Evolutionary conservation across 768 basidiomycete species (phyloP).

Genomic region (Leccinum subgranulosum): DNA sequence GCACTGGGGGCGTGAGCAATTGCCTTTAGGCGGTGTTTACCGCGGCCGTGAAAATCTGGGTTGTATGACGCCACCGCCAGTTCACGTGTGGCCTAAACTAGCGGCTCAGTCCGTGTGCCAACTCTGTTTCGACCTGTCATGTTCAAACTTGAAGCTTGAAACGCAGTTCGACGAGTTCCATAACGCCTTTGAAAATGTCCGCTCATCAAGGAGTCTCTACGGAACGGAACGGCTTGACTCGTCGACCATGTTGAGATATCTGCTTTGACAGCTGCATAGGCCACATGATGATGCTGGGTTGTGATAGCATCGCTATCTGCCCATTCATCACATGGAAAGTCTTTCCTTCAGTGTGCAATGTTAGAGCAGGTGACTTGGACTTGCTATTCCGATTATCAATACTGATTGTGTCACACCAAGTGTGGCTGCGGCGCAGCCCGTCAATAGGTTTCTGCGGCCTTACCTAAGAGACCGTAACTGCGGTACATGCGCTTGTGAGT

Average conservation of each 20-base stretch:
- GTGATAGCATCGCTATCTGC: neutral
- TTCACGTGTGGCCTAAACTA: neutral
- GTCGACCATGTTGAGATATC: neutral
- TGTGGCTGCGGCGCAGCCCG: neutral
- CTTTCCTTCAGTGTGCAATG: neutral
- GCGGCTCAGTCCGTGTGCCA: neutral
- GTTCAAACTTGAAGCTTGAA: neutral
- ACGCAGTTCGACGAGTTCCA: neutral
- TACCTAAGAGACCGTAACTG: neutral
- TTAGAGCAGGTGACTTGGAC: neutral
- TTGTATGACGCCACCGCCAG: neutral
- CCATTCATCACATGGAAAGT: neutral
- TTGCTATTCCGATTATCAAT: too few relatives aligned
- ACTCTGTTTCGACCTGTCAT: neutral
- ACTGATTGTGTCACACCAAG: neutral
- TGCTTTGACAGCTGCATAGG: neutral
- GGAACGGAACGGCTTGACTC: neutral
- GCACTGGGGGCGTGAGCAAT: too few relatives aligned
- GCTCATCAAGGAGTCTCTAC: neutral
- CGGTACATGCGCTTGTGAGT: neutral
- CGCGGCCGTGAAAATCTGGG: too few relatives aligned
- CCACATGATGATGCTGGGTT: neutral
- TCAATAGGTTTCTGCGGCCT: neutral
- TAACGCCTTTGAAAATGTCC: neutral
- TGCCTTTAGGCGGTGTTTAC: neutral